Evolutionary conservation across 345 rosid genomes (phyloP).

Genomic region (Eutrema heterophyllum): DNA sequence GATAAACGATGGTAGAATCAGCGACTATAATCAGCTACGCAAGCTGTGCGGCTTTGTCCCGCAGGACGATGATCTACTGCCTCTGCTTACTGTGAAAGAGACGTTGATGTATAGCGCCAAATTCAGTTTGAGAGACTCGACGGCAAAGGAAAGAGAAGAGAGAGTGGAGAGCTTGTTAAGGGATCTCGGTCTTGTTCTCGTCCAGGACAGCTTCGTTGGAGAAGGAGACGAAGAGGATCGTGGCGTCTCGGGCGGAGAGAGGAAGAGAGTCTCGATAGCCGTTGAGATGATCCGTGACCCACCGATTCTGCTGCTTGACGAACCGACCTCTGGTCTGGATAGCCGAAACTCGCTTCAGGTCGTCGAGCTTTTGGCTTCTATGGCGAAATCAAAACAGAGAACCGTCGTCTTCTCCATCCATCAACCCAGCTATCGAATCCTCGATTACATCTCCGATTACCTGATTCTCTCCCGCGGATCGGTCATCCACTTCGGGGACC

Average conservation of each 20-base stretch:
- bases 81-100: conserved; percentile 80
- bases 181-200: conserved; percentile 57
- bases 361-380: conserved; percentile 66
- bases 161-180: conserved; percentile 61
- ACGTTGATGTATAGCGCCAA: conserved; percentile 74
- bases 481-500: conserved; percentile 53
- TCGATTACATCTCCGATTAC: conserved; percentile 59
- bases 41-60: conserved; percentile 79
- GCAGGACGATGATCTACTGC: conserved; percentile 76
- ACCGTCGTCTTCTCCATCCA: conserved; percentile 63
- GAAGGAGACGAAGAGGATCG: conserved; percentile 66
- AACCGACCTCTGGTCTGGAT: conserved; percentile 90
- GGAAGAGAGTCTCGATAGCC: conserved; percentile 81
- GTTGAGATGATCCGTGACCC: conserved; percentile 86
- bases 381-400: conserved; percentile 58
- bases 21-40: conserved; percentile 45
- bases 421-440: conserved; percentile 73
- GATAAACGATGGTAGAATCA: conserved; percentile 38
- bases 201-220: conserved; percentile 49
- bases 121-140: conserved; percentile 57
- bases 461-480: conserved; percentile 52
- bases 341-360: conserved; percentile 81
- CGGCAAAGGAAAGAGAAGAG: conserved; percentile 45
- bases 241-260: conserved; percentile 81
- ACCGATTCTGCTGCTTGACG: conserved; percentile 69